These are phyloP conservation scores for Delphinella strobiligena DNA, from an alignment of 2,329 filamentous ascomycete species.

Conservation along the genomic window DNA sequence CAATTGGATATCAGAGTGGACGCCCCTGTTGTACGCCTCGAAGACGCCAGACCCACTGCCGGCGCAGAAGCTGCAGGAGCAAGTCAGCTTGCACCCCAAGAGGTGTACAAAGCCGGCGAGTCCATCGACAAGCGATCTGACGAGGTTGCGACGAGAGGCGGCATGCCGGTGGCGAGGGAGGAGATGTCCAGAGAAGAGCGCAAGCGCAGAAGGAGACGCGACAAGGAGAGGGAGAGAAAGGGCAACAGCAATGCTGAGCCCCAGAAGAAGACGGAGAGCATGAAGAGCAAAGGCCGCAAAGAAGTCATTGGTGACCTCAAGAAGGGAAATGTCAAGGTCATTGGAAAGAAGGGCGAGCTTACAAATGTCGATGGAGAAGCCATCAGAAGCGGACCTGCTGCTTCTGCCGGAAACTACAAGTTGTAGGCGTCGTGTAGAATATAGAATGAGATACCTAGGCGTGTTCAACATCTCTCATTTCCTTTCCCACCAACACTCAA, in stretches of 20 bases:
- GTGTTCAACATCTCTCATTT: too few relatives aligned
- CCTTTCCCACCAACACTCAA: too few relatives aligned
- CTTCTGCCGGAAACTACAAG: conserved; percentile 11
- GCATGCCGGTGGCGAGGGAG: conserved; percentile 64
- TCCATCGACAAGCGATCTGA: conserved; percentile 42
- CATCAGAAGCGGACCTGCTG: conserved; percentile 27
- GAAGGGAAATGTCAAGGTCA: conserved; percentile 81
- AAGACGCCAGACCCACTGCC: conserved; percentile 82
- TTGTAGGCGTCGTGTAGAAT: conserved; percentile 7
- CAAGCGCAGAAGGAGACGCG: conserved; percentile 50
- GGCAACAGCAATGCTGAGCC: conserved; percentile 39
- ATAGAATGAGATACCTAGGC: too few relatives aligned
- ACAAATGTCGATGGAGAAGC: conserved; percentile 75
- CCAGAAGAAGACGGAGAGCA: conserved; percentile 36
- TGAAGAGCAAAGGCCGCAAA: conserved; percentile 47
- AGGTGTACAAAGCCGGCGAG: conserved; percentile 76
- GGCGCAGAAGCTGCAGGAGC: conserved; percentile 57
- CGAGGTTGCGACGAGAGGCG: conserved; percentile 55
- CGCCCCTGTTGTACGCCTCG: conserved; percentile 84
- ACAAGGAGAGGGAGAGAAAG: conserved; percentile 77
- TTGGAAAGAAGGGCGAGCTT: conserved; percentile 79
- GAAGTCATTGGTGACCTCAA: conserved; percentile 56
- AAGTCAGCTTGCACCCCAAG: conserved; percentile 81
- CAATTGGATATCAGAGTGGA: conserved; percentile 78
- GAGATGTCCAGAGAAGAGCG: conserved; percentile 88